phyloP scores from a whole-genome alignment of 345 rosid genomes.

The Pseudoturritis turrita region DNA sequence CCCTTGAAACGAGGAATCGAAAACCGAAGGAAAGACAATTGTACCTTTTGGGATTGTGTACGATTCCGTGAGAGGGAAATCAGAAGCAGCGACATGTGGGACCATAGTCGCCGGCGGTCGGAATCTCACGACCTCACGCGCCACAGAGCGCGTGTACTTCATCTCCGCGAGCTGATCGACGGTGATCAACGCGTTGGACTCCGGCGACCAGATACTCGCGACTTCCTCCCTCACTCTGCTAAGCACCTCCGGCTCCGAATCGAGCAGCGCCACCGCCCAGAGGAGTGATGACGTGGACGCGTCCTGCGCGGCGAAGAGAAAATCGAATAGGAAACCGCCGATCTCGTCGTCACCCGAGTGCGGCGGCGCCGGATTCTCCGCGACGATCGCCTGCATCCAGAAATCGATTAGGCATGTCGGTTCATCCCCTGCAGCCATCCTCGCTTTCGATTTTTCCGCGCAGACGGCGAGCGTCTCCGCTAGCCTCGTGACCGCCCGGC shows the following conservation, averaged over 20 bases:
- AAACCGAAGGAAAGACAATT: constrained; percentile 76
- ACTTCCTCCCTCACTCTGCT: constrained; percentile 65
- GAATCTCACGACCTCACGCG: constrained; percentile 77
- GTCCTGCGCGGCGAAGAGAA: constrained; percentile 83
- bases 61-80: constrained; percentile 58
- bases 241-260: constrained; percentile 66
- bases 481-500: constrained; percentile 58
- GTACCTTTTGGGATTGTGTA: constrained; percentile 81
- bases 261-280: constrained; percentile 75
- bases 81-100: constrained; percentile 69
- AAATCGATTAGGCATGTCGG: constrained; percentile 70
- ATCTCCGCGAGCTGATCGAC: constrained; percentile 60
- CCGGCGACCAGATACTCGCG: constrained; percentile 65
- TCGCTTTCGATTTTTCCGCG: constrained; percentile 42
- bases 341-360: constrained; percentile 49
- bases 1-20: constrained; percentile 81
- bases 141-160: constrained; percentile 82
- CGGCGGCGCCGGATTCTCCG: constrained; percentile 40
- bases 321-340: constrained; percentile 71
- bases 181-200: constrained; percentile 47
- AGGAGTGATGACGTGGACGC: constrained; percentile 86
- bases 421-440: constrained; percentile 48
- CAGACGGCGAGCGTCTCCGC: constrained; percentile 43
- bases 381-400: constrained; percentile 67
- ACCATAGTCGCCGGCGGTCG: constrained; percentile 81